Evolutionary conservation across 2,329 filamentous ascomycete genomes (phyloP), one percentile per base, ranked within the genome.

Genomic region (Proliferodiscus dingleyae): DNA sequence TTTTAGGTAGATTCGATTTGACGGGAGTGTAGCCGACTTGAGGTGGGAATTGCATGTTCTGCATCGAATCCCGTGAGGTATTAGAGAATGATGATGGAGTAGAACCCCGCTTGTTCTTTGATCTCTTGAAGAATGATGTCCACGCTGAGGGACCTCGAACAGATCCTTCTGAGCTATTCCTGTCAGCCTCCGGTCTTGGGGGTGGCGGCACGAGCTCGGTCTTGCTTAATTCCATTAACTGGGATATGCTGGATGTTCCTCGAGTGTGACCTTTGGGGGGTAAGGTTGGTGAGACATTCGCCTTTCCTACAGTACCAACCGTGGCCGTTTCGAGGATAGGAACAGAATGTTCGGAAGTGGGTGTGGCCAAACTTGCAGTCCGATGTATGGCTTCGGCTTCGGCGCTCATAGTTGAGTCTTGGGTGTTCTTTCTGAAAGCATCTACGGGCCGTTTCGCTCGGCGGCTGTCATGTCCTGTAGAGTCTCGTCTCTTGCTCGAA

Each of bases 31-130:
- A 61, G 21, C 48, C 55, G 40, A 54, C 41, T 30, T 48, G 51
- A 29, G 52, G 45, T 22, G 38, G 41, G 10, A 9, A 36, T 28
- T 45, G 45, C 7, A 47, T 63, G 10, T 65, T 66, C 38, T 72
- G 68, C 73, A 95, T 91, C 13, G 90, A 94, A 60, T 95, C 90
- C 52, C 89, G 79, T 1, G 90, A 95, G 0, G 89, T 87, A 60
- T 95, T 95, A 4, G 89, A 89, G 62, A 95, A 93, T n/a, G 90
- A 89, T 0, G 87, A 85, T 3, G 85, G 77, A 2, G 62, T 73
- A 51, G 62, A 76, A 66, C 61, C 70, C 61, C 66, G 80, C 68
- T 77, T 71, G 64, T 71, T 71, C 68, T 71, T 58, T 71, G 68
- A 34, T 67, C 69, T 41, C 47, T 79, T 80, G 66, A 96, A 88